Evolutionary conservation across 2,329 filamentous ascomycete genomes (phyloP), one percentile per base, ranked within the genome.

Genomic region (Colletotrichum musicola): DNA sequence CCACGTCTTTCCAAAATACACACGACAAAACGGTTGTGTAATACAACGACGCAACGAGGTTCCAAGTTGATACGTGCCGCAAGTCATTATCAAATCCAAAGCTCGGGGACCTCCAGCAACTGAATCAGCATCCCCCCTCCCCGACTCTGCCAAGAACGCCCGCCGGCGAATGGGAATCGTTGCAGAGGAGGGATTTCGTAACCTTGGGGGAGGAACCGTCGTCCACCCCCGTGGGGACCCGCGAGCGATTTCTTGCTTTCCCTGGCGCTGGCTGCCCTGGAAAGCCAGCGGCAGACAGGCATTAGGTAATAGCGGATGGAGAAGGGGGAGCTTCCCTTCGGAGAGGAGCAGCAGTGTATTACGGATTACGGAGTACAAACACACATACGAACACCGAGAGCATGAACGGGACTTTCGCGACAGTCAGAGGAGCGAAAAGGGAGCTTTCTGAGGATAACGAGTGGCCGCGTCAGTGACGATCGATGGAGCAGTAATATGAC

Each of bases 111-210:
- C 49, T 51, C 44, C 14, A 46, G 18, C 18, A 18, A 58, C 64
- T 68, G 64, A 68, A 47, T 68, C 60, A 68, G 60, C 40, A 58
- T 14, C 40, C 40, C 40, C 13, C 13, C 7, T 18, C 44, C 18
- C 61, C 30, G 51, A 54, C 59, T 49, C 42, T 64, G 60, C 64
- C 64, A 68, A 68, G 64, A 51, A 54, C 44, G 12, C n/a, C 6
- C 6, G n/a, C 6, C 46, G 30, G 22, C 58, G 53, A 61, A 61
- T 61, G 58, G 58, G 22, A 44, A 46, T 42, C 47, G 47, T 53
- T 30, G 38, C 47, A 61, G 58, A 61, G 47, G 47, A 61, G 58
- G 20, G 49, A 53, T 61, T 51, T 47, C 51, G 47, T 47, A 9
- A 20, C 35, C 22, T 47, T 46, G 9, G 44, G 44, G 44, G 44